Base-by-base conservation (phyloP, 176 grass and related monocot genomes). In the Stipa capillata region DNA sequence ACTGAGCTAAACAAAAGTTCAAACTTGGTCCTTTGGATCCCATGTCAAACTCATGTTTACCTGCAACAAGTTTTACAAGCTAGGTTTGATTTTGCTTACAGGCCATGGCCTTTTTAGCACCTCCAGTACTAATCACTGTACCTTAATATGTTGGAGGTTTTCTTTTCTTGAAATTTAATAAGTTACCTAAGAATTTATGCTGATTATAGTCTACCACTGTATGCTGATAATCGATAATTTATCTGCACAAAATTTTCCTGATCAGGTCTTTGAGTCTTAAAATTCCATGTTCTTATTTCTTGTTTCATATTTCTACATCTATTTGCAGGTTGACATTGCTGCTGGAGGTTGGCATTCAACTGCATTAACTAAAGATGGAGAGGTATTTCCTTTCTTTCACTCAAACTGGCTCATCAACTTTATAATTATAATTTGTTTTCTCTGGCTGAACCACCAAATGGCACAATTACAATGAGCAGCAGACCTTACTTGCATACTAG, bases 311-410 rank as follows among this genome's bases (percentile, higher is more conserved):
- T 47, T 84, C 34, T 53, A 43, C 74, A 59, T 84, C 33, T 59
- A 24, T 85, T 83, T n/a, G n/a, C n/a, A 99, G 92, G 92, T 93
- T 82, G 95, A 98, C 81, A 94, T 98, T 94, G 92, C 95, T 74
- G 89, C 87, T 50, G 95, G 95, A 80, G 92, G 95, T 67, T 98
- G 92, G 95, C 95, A 98, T 94, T 98, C 95, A 86, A 94, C 95
- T 45, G 89, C 92, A 73, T 21, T 94, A 61, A 94, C 95, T 74
- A 70, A 73, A 74, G 83, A 85, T 40, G 96, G 96, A 70, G 96
- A 98, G 96, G 96, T 98, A 77, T 48, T 79, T 64, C 5, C 20
- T 35, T 87, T 70, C 28, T 83, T 82, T 50, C 8, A 47, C 45
- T 65, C 55, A 21, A 34, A 51, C 17, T 37, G 7, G 31, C 13